These are phyloP conservation scores for Agrostemma githago DNA, from an alignment of 148 eudicot genomes.

Conservation along the genomic window DNA sequence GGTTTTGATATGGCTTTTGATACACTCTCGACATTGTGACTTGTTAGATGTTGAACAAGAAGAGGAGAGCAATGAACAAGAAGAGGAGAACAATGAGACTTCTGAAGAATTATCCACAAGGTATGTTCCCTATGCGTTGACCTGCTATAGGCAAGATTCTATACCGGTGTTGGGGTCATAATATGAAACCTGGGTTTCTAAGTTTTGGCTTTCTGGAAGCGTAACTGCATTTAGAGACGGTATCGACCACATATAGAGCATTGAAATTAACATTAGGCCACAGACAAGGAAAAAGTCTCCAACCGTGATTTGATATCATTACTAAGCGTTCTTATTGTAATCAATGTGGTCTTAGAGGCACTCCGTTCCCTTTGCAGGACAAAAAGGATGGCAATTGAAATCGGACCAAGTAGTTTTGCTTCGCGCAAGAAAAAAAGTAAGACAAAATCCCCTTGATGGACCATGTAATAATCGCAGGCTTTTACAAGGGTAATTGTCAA, in stretches of 20 bases:
- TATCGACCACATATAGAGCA: neutral
- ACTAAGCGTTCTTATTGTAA: neutral
- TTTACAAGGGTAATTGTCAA: neutral
- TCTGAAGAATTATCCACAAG: conserved; percentile 55
- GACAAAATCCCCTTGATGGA: conserved; percentile 35
- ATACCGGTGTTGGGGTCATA: neutral
- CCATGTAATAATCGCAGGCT: neutral
- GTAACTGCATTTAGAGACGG: neutral
- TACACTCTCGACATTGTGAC: neutral
- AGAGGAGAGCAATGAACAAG: conserved; percentile 40
- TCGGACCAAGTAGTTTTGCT: conserved; percentile 67
- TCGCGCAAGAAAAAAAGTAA: conserved; percentile 81
- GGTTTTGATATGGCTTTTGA: no score
- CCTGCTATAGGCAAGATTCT: neutral
- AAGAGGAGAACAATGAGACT: conserved; percentile 42
- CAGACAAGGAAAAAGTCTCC: neutral
- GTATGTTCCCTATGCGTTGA: conserved; percentile 27
- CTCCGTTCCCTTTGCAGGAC: conserved; percentile 42
- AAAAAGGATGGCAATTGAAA: conserved; percentile 74
- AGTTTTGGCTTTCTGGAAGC: neutral
- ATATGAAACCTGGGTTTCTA: neutral
- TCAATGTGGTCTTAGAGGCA: neutral
- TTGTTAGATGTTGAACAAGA: conserved; percentile 40
- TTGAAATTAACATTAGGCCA: neutral
- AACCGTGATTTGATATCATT: neutral